Evolutionary conservation across 441 rosid genomes (phyloP).

Genomic region (Populus hybrid): DNA sequence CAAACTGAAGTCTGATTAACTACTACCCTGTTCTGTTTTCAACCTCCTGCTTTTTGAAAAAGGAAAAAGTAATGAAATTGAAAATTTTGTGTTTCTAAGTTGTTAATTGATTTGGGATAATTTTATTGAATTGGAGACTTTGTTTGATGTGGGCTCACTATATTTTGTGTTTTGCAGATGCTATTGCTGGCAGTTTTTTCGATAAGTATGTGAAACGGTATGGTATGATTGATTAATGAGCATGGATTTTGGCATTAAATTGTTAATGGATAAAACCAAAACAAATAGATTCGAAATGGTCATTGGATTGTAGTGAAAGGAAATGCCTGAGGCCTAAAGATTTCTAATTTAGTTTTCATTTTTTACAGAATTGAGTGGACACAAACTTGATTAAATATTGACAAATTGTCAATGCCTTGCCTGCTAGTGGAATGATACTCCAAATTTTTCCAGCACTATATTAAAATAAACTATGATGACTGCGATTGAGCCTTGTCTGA

Average conservation of each 20-base stretch:
- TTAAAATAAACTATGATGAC: not conserved
- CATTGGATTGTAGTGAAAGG: not conserved
- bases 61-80: not conserved
- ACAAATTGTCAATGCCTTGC: not conserved
- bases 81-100: not conserved
- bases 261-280: not conserved
- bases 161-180: constrained; percentile 44
- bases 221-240: constrained; percentile 25
- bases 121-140: not conserved
- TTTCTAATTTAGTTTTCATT: not conserved
- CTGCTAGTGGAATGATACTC: not conserved
- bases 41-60: not conserved
- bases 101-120: not conserved
- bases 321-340: not conserved
- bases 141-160: not conserved
- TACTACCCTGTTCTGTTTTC: not conserved
- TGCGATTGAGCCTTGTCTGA: not conserved
- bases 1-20: not conserved
- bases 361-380: too few relatives aligned
- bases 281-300: not conserved
- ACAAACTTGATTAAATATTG: not conserved
- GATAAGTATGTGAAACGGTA: constrained; percentile 80
- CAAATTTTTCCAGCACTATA: not conserved
- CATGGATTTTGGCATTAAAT: not conserved
- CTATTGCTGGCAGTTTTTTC: constrained; percentile 41